Base-by-base conservation (phyloP, 108 stramenopile genomes). In the Nannochloropsis oceanica region DNA sequence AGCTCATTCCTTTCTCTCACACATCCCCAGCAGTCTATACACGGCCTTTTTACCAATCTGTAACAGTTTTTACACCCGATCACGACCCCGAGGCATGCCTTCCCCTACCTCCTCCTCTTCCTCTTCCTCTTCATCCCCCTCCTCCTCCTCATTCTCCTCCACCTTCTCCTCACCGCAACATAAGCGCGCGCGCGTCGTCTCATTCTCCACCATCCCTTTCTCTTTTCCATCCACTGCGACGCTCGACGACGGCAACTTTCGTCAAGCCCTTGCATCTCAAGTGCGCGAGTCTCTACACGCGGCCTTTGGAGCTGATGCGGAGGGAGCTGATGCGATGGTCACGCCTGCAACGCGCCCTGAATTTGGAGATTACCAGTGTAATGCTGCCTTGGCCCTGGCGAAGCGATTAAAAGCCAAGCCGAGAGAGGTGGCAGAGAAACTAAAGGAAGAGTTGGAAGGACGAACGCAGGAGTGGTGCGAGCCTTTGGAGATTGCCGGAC, bases 321-420 rank as follows among this genome's bases (percentile, higher is more conserved):
- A 82, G 24, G 79, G 42, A 1, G 86, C 83, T 10, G 84, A 84
- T 13, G 84, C 89, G 44, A 81, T 89, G 82, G 86, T 89, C 24
- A 89, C 89, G 12, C 42, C 89, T 2, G 89, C 89, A 26, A 87
- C 89, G n/a, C 84, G 73, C 84, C 59, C 84, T 26, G 89, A 89
- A 73, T 87, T 86, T 42, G 91, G 91, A 12, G 90, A 91, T 85
- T 91, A 91, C 27, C 91, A 91, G 79, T 89, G 87, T 85, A 91
- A 90, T 79, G 90, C 87, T 12, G 90, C 90, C 14, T 84, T 91
- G 86, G 34, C 43, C 14, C 87, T 91, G 26, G 89, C 91, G 22
- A 91, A 90, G 84, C 86, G 81, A 20, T 44, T 91, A 25, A 87
- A 79, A 12, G 44, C 80, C 42, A 88, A 88, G 42, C 91, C 91